Base-by-base conservation (phyloP, 352 stramenopile genomes). In the Phytopythium vexans region DNA sequence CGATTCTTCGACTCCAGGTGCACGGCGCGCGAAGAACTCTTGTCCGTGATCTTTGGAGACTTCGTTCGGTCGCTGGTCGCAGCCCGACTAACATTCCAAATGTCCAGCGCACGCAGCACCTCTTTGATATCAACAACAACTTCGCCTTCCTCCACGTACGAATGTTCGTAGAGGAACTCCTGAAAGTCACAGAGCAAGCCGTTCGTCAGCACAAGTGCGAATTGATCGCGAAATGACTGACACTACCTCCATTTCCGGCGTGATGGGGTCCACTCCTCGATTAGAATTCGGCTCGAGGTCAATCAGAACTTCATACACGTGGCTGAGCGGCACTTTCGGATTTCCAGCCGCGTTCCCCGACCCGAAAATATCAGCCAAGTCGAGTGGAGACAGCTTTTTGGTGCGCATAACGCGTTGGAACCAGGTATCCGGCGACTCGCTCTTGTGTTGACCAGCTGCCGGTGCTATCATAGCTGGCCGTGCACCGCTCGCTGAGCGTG, bases 221-320 rank as follows among this genome's bases (percentile, higher is more conserved):
- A 45, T 49, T 16, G 21, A 15, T 10, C 4, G 12, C 9, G 45
- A 15, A 41, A 11, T 3, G 34, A 64, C n/a, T 12, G 36, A n/a
- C 36, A 43, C 11, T 49, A 64, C 71, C 63, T 86, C 75, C 78
- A 89, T 89, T 10, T 59, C 60, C 2, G 80, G 64, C 0, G 66
- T 84, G 27, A 87, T 53, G 5, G 78, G 78, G 38, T 86, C 70
- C 3, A 52, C n/a, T 0, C 66, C 61, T 35, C 60, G 47, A 0
- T 1, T 15, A 12, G 48, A 44, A 5, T 68, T 39, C 0, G 70
- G 68, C 6, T 81, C 73, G 0, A 89, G 62, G 35, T 83, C 71
- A 27, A 79, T 86, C 3, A 89, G 52, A 38, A 84, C 60, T n/a
- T 81, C 60, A 36, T 71, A 86, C 3, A 86, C 63, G 34, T 85